Evolutionary conservation across 164 flowering plant species (phyloP).

Genomic region (Euptelea pleiosperma): DNA sequence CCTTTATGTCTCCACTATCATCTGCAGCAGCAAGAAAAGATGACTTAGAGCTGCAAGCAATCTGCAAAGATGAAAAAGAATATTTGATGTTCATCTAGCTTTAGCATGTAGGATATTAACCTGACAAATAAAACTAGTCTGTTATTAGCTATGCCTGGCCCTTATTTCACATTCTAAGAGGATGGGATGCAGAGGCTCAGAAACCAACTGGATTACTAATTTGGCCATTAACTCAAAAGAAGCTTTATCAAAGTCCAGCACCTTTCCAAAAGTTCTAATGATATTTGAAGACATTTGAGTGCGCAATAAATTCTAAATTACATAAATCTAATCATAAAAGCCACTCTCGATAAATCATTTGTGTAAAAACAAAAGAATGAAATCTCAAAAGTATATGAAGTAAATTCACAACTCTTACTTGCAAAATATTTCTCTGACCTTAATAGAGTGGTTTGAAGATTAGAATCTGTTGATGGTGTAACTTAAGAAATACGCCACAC

Average conservation of each 20-base stretch:
- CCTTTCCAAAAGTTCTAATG: too few species aligned
- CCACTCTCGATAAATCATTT: too few species aligned
- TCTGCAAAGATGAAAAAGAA: slow-evolving; percentile 38
- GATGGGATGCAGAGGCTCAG: not conserved
- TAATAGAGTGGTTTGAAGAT: too few species aligned
- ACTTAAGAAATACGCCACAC: too few species aligned
- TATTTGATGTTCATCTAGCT: not conserved
- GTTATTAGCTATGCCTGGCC: not conserved
- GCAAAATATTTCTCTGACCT: too few species aligned
- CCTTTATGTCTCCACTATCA: slow-evolving; percentile 94
- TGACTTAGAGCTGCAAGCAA: slow-evolving; percentile 67
- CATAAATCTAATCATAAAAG: too few species aligned
- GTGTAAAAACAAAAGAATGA: too few species aligned
- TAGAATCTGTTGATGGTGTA: too few species aligned
- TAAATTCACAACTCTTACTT: too few species aligned
- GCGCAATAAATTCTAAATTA: too few species aligned
- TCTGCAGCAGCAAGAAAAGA: slow-evolving; percentile 90
- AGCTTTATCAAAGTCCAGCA: not conserved
- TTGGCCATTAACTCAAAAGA: not conserved
- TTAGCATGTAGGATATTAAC: not conserved
- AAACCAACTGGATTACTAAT: not conserved
- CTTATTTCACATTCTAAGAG: slow-evolving; percentile 5
- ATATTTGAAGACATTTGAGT: too few species aligned
- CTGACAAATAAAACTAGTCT: not conserved
- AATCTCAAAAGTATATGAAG: too few species aligned